Percentiles rank a stretch among this genome's conserved stretches.
phyloP scores from a whole-genome alignment of 176 grass and related monocot genomes.

The Carex myosuroides region DNA sequence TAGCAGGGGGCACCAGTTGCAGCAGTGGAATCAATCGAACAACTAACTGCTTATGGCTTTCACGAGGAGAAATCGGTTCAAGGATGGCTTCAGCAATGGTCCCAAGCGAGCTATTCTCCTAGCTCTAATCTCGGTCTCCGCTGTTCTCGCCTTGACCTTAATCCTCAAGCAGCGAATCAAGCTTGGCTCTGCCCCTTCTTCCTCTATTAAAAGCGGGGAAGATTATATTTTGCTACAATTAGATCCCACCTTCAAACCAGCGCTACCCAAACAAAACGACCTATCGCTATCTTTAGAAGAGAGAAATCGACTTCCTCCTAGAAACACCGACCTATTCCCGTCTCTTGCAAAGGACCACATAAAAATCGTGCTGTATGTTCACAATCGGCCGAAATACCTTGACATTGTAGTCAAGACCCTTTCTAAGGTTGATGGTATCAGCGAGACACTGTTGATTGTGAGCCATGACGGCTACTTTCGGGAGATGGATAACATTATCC shows the following conservation, averaged over 20 bases:
- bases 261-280: constrained; percentile 54
- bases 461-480: constrained; percentile 86
- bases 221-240: constrained; percentile 36
- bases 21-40: background rate
- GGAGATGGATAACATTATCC: constrained; percentile 86
- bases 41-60: background rate
- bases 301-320: constrained; percentile 62
- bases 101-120: constrained; percentile 38
- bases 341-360: constrained; percentile 49
- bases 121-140: constrained; percentile 30
- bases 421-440: constrained; percentile 61
- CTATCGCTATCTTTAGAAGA: constrained; percentile 67
- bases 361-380: constrained; percentile 76
- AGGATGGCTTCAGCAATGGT: constrained; percentile 15
- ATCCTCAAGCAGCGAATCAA: constrained; percentile 38
- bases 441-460: constrained; percentile 78
- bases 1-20: background rate
- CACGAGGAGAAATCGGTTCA: constrained; percentile 12
- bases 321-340: constrained; percentile 52
- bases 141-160: constrained; percentile 48
- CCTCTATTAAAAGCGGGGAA: background rate
- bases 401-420: constrained; percentile 66
- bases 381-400: constrained; percentile 85
- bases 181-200: background rate
- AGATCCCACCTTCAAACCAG: constrained; percentile 47